phyloP scores from a whole-genome alignment of 1,139 yeast genomes.

The Scheffersomyces insectosa region DNA sequence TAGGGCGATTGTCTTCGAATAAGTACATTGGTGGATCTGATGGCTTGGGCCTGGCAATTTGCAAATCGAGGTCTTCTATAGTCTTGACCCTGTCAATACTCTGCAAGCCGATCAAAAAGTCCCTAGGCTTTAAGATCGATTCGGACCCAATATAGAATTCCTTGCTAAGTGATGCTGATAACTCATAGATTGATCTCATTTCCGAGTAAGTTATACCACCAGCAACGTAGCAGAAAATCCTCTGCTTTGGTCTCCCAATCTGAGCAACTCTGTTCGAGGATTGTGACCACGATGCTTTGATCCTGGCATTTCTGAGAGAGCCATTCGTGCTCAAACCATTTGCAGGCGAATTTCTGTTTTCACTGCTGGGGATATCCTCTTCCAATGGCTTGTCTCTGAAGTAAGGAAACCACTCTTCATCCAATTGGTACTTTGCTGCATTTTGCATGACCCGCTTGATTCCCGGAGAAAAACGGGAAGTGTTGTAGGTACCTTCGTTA shows the following conservation, averaged over 20 bases:
- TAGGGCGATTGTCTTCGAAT: conserved; percentile 26
- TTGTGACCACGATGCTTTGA: conserved; percentile 82
- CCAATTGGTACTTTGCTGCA: conserved; percentile 50
- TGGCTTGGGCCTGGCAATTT: conserved; percentile 27
- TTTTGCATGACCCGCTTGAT: conserved; percentile 57
- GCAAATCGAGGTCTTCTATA: conserved; percentile 34
- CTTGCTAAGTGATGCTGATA: conserved; percentile 60
- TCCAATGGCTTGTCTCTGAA: conserved; percentile 73
- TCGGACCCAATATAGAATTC: conserved; percentile 87
- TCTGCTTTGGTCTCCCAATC: conserved; percentile 54
- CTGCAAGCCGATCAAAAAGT: conserved; percentile 48
- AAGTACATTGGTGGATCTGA: conserved; percentile 38
- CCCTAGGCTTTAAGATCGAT: conserved; percentile 67
- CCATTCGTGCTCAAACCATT: conserved; percentile 15
- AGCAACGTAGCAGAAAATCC: conserved; percentile 77
- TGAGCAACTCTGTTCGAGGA: conserved; percentile 34
- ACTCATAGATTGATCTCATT: conserved; percentile 71
- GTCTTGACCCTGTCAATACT: conserved; percentile 38
- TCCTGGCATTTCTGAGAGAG: conserved; percentile 69
- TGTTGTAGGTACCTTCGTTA: conserved; percentile 65
- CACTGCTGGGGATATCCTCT: conserved; percentile 46
- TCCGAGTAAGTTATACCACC: conserved; percentile 93
- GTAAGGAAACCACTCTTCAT: conserved; percentile 66
- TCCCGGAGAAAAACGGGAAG: conserved; percentile 78
- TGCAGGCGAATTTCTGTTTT: conserved; percentile 17